Conservation (phyloP, 768 basidiomycete genomes). For the Lactarius pseudohatsudake region DNA sequence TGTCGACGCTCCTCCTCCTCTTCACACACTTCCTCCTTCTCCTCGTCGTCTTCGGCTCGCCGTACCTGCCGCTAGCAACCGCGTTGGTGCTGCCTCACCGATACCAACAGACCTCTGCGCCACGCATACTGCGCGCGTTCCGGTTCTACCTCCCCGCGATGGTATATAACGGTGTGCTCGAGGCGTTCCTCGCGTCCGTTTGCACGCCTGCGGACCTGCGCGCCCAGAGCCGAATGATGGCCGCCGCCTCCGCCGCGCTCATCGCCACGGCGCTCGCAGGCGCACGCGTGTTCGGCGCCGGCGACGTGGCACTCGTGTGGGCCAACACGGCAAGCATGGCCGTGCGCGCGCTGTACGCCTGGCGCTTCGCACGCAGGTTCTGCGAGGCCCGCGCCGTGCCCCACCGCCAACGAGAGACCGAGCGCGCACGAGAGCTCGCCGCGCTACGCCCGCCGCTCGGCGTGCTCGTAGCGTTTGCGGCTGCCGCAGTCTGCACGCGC, state of each 20-base stretch:
- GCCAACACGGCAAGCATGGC: conserved; percentile 71
- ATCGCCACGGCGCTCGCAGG: conserved; percentile 44
- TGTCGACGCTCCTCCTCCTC: conserved; percentile 53
- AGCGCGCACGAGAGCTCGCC: neutral
- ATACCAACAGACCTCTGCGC: conserved; percentile 74
- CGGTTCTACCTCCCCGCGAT: conserved; percentile 85
- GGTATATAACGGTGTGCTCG: conserved; percentile 88
- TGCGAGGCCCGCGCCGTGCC: conserved; percentile 36
- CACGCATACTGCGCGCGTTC: conserved; percentile 74
- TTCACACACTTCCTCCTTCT: conserved; percentile 71
- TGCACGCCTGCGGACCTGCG: conserved; percentile 49
- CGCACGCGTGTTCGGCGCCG: conserved; percentile 34
- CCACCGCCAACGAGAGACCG: neutral
- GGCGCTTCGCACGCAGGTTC: conserved; percentile 49
- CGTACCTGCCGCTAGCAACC: conserved; percentile 69
- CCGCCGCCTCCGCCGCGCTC: conserved; percentile 70
- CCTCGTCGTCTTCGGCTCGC: conserved; percentile 69
- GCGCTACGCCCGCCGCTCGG: conserved; percentile 32
- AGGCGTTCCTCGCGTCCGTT: conserved; percentile 85
- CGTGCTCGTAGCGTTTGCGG: conserved; percentile 31
- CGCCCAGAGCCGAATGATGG: conserved; percentile 80
- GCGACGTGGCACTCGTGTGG: conserved; percentile 71
- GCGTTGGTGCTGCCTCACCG: conserved; percentile 67
- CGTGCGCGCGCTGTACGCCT: conserved; percentile 61
- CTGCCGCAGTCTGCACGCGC: conserved; percentile 31